These are phyloP conservation scores for Jackrogersella minutella DNA, from an alignment of 495 filamentous ascomycete species.

Conservation along the genomic window DNA sequence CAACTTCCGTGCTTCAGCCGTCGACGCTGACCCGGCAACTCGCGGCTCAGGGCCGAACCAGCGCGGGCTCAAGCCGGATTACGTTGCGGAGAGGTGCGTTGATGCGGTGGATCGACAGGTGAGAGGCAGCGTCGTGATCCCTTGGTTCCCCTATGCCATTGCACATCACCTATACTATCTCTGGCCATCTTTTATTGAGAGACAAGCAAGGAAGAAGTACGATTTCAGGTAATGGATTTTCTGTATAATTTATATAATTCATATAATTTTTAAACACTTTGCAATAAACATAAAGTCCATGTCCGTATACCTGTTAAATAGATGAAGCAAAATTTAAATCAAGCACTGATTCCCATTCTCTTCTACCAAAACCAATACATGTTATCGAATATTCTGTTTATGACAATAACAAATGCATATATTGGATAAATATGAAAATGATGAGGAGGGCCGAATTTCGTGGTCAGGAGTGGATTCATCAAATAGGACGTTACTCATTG, in stretches of 20 bases:
- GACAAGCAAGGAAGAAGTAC: constrained; percentile 44
- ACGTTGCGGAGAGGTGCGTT: constrained; percentile 40
- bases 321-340: too few species aligned
- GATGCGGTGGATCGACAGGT: constrained; percentile 34
- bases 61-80: constrained; percentile 39
- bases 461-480: background rate
- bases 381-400: too few species aligned
- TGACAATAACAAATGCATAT: too few species aligned
- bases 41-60: constrained; percentile 27
- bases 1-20: constrained; percentile 44
- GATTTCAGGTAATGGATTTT: constrained; percentile 24
- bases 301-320: too few species aligned
- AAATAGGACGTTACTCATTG: background rate
- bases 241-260: background rate
- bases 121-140: constrained; percentile 41
- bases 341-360: too few species aligned
- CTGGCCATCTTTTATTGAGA: constrained; percentile 43
- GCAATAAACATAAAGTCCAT: too few species aligned
- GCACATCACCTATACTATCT: constrained; percentile 43
- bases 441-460: too few species aligned
- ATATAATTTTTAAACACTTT: too few species aligned
- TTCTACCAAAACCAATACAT: too few species aligned
- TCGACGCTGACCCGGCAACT: constrained; percentile 32
- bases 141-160: constrained; percentile 43
- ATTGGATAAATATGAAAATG: too few species aligned